phyloP scores from a whole-genome alignment of 2,329 filamentous ascomycete species.

The Stemphylium lycopersici region DNA sequence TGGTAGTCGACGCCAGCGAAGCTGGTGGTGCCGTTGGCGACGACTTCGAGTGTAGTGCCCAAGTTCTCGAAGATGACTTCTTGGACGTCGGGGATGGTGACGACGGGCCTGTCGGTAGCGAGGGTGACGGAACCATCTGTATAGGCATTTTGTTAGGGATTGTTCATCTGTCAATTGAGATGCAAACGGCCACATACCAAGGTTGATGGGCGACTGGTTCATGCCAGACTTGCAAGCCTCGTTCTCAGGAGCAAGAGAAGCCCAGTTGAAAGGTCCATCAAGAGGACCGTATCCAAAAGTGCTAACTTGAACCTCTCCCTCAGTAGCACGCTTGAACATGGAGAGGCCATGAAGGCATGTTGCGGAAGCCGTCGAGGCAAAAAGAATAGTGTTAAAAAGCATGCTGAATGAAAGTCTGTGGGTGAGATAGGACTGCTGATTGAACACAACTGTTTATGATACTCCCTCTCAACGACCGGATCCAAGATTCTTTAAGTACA shows the following conservation, averaged over 20 bases:
- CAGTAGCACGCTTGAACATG: slow-evolving; percentile 40
- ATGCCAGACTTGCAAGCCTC: slow-evolving; percentile 56
- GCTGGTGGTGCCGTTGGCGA: slow-evolving; percentile 58
- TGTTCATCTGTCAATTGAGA: neutral
- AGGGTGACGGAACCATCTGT: slow-evolving; percentile 42
- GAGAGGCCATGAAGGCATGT: slow-evolving; percentile 53
- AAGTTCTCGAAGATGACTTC: slow-evolving; percentile 62
- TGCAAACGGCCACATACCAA: slow-evolving; percentile 42
- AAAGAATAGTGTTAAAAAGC: slow-evolving; percentile 39
- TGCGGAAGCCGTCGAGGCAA: slow-evolving; percentile 46
- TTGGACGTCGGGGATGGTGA: slow-evolving; percentile 51
- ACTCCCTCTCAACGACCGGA: neutral
- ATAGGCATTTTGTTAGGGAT: slow-evolving; percentile 12
- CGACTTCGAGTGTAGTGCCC: slow-evolving; percentile 63
- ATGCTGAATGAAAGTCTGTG: slow-evolving; percentile 26
- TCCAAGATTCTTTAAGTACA: neutral
- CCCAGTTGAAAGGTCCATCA: slow-evolving; percentile 61
- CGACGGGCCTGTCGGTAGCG: slow-evolving; percentile 33
- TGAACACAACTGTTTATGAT: neutral
- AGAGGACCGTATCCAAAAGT: slow-evolving; percentile 53
- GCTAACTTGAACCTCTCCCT: slow-evolving; percentile 34
- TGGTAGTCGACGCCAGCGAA: slow-evolving; percentile 51
- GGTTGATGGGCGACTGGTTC: slow-evolving; percentile 64
- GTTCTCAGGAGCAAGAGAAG: slow-evolving; percentile 54
- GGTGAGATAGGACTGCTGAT: neutral